Percentiles rank a stretch among this genome's conserved stretches.
phyloP scores from a whole-genome alignment of 225 moss, liverwort and hornwort genomes.

The Sphagnum contortum region DNA sequence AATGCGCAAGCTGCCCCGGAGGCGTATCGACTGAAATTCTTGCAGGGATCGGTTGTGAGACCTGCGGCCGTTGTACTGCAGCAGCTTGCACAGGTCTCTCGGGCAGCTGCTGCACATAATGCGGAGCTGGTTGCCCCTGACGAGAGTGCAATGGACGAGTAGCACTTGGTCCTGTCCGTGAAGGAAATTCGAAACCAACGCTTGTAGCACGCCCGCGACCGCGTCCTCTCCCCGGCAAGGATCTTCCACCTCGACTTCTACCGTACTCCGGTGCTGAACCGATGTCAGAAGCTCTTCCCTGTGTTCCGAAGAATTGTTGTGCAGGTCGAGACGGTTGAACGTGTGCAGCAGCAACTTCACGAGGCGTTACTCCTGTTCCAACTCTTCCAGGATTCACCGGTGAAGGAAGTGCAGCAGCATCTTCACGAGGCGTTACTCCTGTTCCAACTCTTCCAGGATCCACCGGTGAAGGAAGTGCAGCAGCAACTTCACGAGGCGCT shows the following conservation, averaged over 20 bases:
- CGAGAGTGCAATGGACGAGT: too few relatives aligned
- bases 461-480: constrained; percentile 30
- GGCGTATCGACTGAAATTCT: too few relatives aligned
- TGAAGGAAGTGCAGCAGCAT: not conserved
- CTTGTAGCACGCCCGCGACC: constrained; percentile 25
- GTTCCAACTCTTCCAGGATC: constrained; percentile 14
- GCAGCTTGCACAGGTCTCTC: too few relatives aligned
- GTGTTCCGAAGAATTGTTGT: too few relatives aligned
- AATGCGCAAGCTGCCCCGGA: too few relatives aligned
- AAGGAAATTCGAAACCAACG: constrained; percentile 6
- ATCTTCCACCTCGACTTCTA: constrained; percentile 14
- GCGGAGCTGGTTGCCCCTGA: too few relatives aligned
- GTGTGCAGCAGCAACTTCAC: constrained; percentile 3
- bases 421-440: constrained; percentile 12
- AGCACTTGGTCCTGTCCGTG: too few relatives aligned
- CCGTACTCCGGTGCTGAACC: constrained; percentile 11
- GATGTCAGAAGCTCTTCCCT: too few relatives aligned
- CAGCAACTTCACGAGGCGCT: constrained; percentile 65
- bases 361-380: constrained; percentile 8
- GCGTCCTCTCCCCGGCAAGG: constrained; percentile 40
- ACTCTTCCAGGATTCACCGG: constrained; percentile 2
- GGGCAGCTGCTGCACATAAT: too few relatives aligned
- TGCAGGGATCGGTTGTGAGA: too few relatives aligned
- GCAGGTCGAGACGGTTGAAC: too few relatives aligned
- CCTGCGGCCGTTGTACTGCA: too few relatives aligned